Evolutionary conservation across 2,329 filamentous ascomycete genomes (phyloP).

Genomic region (Chaetothyriales sp.): DNA sequence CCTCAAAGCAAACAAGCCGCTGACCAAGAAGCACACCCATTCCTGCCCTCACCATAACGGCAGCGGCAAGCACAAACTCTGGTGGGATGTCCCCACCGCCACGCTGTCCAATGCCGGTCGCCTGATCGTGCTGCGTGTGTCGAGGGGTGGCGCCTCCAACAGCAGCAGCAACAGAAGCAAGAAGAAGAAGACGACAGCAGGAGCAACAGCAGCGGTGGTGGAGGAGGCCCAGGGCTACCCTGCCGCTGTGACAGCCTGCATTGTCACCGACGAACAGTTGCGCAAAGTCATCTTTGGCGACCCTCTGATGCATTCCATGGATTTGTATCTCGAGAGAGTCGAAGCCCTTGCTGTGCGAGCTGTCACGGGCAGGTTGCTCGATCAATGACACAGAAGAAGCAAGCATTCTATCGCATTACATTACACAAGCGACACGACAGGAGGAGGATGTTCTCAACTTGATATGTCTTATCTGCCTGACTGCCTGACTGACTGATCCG

Average conservation of each 20-base stretch:
- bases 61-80: neutral
- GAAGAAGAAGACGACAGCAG: constrained; percentile 19
- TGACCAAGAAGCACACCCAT: constrained; percentile 19
- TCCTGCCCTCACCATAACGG: neutral
- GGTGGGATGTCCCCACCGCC: constrained; percentile 1
- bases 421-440: too few relatives aligned
- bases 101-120: constrained; percentile 48
- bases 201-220: too few relatives aligned
- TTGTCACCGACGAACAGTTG: constrained; percentile 52
- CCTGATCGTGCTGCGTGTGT: constrained; percentile 47
- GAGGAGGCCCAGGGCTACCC: too few relatives aligned
- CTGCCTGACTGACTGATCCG: neutral
- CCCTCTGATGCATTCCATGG: constrained; percentile 66
- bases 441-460: neutral
- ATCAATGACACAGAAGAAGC: neutral
- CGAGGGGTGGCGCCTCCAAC: constrained; percentile 26
- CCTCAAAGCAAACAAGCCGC: constrained; percentile 6
- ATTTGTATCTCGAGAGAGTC: constrained; percentile 55
- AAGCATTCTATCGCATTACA: too few relatives aligned
- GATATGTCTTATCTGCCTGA: neutral
- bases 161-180: constrained; percentile 24
- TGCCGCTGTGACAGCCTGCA: constrained; percentile 53
- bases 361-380: constrained; percentile 33
- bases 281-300: constrained; percentile 65
- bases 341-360: constrained; percentile 56